Evolutionary conservation across 2,329 filamentous ascomycete species (phyloP).

Genomic region (Ophiostoma sp.): DNA sequence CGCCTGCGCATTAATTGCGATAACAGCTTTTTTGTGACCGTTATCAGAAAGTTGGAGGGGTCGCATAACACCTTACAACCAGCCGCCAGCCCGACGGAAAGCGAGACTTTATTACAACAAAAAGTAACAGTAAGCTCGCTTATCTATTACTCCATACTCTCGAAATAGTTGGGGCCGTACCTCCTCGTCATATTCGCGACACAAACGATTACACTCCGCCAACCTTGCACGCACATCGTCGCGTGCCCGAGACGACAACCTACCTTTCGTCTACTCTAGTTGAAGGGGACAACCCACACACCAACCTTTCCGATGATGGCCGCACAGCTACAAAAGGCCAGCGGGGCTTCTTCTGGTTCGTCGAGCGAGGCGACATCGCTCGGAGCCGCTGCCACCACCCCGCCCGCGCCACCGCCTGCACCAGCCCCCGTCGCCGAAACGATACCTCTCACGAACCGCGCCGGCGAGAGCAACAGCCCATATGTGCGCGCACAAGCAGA

Average conservation of each 20-base stretch:
- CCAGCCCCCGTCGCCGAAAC: conserved; percentile 16
- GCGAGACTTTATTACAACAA: neutral
- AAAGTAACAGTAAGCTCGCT: neutral
- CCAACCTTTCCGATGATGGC: conserved; percentile 30
- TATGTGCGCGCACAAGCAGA: conserved; percentile 71
- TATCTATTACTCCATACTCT: neutral
- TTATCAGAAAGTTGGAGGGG: conserved; percentile 14
- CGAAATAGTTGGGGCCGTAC: neutral
- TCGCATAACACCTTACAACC: neutral
- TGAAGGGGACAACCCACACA: neutral
- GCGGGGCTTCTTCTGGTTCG: conserved; percentile 26
- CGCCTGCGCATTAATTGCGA: conserved; percentile 5
- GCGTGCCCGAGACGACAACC: neutral
- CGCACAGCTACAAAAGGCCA: conserved; percentile 32
- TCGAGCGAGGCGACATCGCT: conserved; percentile 24
- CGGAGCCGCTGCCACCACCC: conserved; percentile 11
- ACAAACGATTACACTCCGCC: neutral
- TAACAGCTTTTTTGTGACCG: conserved; percentile 7
- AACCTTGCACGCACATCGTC: neutral
- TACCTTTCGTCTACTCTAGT: neutral
- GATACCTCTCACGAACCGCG: conserved; percentile 41
- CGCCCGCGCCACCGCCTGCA: neutral
- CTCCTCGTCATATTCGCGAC: neutral
- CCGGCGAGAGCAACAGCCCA: conserved; percentile 47
- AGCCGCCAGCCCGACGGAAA: conserved; percentile 13